Evolutionary conservation across 305 asterid genomes (phyloP).

Genomic region (Ilex paraguariensis): DNA sequence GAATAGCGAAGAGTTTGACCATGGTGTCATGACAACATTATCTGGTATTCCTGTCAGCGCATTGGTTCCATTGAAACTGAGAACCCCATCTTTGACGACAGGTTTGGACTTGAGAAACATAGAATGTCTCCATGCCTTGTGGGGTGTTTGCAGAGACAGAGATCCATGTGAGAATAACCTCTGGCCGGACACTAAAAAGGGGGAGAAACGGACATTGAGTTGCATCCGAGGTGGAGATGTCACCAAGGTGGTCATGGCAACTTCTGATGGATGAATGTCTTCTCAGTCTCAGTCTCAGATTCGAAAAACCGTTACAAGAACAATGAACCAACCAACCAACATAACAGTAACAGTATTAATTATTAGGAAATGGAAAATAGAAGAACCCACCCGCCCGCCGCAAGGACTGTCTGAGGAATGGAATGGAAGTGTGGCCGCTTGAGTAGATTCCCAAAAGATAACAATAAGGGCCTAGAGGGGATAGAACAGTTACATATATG

Average conservation of each 20-base stretch:
- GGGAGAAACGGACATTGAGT: conserved; percentile 8
- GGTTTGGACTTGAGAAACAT: conserved; percentile 40
- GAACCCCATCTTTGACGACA: conserved; percentile 28
- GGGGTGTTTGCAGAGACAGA: conserved; percentile 7
- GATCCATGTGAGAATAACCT: conserved; percentile 14
- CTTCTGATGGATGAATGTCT: background rate
- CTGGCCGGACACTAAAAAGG: conserved; percentile 17
- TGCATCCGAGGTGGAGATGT: conserved; percentile 6
- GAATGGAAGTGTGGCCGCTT: background rate
- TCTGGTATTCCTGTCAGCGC: conserved; percentile 43
- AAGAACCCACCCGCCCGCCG: too few species aligned
- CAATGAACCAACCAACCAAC: too few species aligned
- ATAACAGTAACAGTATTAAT: too few species aligned
- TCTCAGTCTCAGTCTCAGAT: background rate
- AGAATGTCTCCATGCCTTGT: conserved; percentile 10
- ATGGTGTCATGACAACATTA: conserved; percentile 37
- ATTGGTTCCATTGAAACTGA: conserved; percentile 30
- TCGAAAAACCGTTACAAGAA: background rate
- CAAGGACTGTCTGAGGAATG: background rate
- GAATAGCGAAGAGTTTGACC: conserved; percentile 40
- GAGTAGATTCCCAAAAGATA: conserved; percentile 9
- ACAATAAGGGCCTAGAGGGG: background rate
- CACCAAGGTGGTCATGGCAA: background rate
- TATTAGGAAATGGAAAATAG: too few species aligned
- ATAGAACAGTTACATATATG: background rate